A percentile compares a stretch with the other conserved stretches of the same genome.
phyloP scores from a whole-genome alignment of 306 rosid genomes.

The Castanopsis chinensis region DNA sequence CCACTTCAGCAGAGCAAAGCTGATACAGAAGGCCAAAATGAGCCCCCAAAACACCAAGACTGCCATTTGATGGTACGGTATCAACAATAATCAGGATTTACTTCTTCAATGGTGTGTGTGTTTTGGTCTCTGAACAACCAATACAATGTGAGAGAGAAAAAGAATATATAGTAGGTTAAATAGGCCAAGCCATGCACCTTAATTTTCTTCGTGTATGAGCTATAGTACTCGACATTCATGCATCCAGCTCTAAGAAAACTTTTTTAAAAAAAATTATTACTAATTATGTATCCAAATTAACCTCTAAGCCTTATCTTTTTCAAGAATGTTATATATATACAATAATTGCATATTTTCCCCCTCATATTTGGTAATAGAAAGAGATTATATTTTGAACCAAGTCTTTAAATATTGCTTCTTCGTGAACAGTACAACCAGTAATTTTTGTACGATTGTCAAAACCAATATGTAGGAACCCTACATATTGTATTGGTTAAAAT shows the following conservation, averaged over 20 bases:
- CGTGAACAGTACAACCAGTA: too few species aligned
- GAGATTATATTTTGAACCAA: too few species aligned
- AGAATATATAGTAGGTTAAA: conserved; percentile 5
- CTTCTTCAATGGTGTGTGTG: neutral
- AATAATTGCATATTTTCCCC: too few species aligned
- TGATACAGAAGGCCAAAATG: conserved; percentile 34
- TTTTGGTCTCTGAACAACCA: conserved; percentile 36
- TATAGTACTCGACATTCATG: neutral
- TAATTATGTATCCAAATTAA: too few species aligned
- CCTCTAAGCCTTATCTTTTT: too few species aligned
- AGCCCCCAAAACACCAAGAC: conserved; percentile 23
- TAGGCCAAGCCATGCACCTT: conserved; percentile 46
- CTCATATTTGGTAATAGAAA: too few species aligned
- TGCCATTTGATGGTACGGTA: conserved; percentile 33
- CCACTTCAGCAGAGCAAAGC: conserved; percentile 59
- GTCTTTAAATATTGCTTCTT: too few species aligned
- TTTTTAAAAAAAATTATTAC: neutral
- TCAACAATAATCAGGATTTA: neutral
- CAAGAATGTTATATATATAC: too few species aligned
- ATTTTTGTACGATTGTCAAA: too few species aligned
- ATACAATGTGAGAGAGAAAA: conserved; percentile 13
- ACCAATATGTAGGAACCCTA: too few species aligned
- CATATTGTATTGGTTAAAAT: too few species aligned
- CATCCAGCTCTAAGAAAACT: neutral
- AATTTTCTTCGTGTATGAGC: neutral